Evolutionary conservation across 305 asterid genomes (phyloP), one percentile per base, ranked within the genome.

Genomic region (Petunia hybrid): DNA sequence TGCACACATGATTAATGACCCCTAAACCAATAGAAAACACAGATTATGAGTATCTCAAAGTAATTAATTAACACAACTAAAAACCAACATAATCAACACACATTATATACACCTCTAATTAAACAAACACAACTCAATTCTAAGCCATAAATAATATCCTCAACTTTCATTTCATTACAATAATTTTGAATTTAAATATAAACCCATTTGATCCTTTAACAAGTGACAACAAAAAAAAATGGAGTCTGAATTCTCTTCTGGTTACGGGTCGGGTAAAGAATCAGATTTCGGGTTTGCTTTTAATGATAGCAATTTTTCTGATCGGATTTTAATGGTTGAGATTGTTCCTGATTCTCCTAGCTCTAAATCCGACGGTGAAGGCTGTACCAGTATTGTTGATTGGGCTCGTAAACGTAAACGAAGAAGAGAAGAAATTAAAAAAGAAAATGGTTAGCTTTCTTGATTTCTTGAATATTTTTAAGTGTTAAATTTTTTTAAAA

Each of bases 361-460:
- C 53, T 70, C 88, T 71, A 87, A 89, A 65, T 82, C 91, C 53
- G 92, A 85, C 75, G 80, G 85, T 55, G 91, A 83, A 35, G 88
- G 61, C n/a, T 77, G 81, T 77, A 42, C 76, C 55, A 80, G 69
- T 62, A 70, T 89, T 43, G 85, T 88, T 4, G 91, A 87, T 65
- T 95, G 92, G 99, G 94, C 88, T 42, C 89, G 93, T 61, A 91
- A 90, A 76, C 92, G 97, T 80, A 95, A 95, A 87, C 95, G 98
- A 45, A 93, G 99, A 8, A 90, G 99, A 40, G 92, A 90, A 61
- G 99, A 92, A 43, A 80, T 81, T 7, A 83, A 35, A 5, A 87
- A 77, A 65, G 86, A 84, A 39, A 80, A 80, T 62, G 86, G 89
- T 87, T 35, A 13, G 71, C 43, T 65, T 9, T n/a, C 65, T 53